A percentile compares a stretch with the other conserved stretches of the same genome.
These are phyloP conservation scores for Mycena maculata DNA, from an alignment of 768 basidiomycete species.

Conservation along the genomic window DNA sequence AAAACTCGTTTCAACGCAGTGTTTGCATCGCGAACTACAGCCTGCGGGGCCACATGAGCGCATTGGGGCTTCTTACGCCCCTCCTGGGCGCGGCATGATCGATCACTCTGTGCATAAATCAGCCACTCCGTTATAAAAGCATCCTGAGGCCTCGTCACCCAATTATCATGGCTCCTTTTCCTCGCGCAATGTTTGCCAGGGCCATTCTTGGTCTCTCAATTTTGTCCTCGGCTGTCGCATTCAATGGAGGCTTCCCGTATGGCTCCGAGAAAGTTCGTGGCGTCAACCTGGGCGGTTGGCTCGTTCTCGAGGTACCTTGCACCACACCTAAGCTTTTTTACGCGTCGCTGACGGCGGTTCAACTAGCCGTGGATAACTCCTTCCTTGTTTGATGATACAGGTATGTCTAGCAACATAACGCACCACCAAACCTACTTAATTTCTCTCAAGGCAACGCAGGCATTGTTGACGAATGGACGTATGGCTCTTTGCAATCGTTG, in stretches of 20 bases:
- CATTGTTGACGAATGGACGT: constrained; percentile 85
- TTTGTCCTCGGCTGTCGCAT: constrained; percentile 46
- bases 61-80: constrained; percentile 3
- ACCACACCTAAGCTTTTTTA: constrained; percentile 4
- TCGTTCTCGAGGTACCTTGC: constrained; percentile 56
- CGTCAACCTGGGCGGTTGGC: constrained; percentile 81
- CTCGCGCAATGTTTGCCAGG: constrained; percentile 18
- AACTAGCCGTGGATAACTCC: constrained; percentile 82
- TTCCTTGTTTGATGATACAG: constrained; percentile 77
- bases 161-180: constrained; percentile 35
- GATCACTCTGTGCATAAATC: constrained; percentile 1
- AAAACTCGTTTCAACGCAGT: neutral
- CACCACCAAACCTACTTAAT: neutral
- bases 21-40: neutral
- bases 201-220: constrained; percentile 44
- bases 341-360: constrained; percentile 23
- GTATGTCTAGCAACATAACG: constrained; percentile 29
- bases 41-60: constrained; percentile 22
- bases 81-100: neutral
- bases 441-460: constrained; percentile 47
- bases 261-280: constrained; percentile 81
- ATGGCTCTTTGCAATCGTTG: constrained; percentile 69
- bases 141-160: constrained; percentile 30
- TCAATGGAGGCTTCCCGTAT: constrained; percentile 75
- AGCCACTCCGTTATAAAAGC: neutral